These are phyloP conservation scores for Talaromyces borbonicus DNA, from an alignment of 495 filamentous ascomycete genomes.

Conservation along the genomic window DNA sequence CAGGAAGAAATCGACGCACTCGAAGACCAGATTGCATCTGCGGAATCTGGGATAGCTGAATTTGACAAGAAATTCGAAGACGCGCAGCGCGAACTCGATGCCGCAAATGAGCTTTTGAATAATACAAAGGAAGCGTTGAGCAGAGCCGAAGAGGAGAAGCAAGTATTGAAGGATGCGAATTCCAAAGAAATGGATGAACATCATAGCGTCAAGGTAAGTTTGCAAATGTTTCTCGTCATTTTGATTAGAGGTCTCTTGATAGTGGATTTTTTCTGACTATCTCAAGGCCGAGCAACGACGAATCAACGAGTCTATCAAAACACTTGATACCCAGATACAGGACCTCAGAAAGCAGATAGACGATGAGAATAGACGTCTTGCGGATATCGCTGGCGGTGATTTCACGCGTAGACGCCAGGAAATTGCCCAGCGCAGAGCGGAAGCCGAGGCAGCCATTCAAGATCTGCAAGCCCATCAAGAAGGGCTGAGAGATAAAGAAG, in stretches of 20 bases:
- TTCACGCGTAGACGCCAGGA: slow-evolving; percentile 40
- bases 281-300: slow-evolving; percentile 41
- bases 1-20: slow-evolving; percentile 23
- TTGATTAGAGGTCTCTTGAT: too few relatives aligned
- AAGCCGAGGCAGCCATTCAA: slow-evolving; percentile 22
- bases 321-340: slow-evolving; percentile 29
- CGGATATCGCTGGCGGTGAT: slow-evolving; percentile 42
- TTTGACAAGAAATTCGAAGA: slow-evolving; percentile 35
- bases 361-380: slow-evolving; percentile 40
- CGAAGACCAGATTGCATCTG: slow-evolving; percentile 30
- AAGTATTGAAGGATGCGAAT: slow-evolving; percentile 26
- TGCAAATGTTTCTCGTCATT: neutral
- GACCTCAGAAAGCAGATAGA: slow-evolving; percentile 30
- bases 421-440: slow-evolving; percentile 27
- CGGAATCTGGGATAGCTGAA: slow-evolving; percentile 27
- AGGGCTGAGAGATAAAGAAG: slow-evolving; percentile 15
- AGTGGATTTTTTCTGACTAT: too few relatives aligned
- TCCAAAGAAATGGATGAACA: slow-evolving; percentile 33
- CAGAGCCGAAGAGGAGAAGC: slow-evolving; percentile 31
- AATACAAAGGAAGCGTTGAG: slow-evolving; percentile 40
- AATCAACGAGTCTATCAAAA: slow-evolving; percentile 37
- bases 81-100: slow-evolving; percentile 37
- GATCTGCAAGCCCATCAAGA: slow-evolving; percentile 23
- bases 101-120: slow-evolving; percentile 44
- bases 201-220: slow-evolving; percentile 36